Evolutionary conservation across 768 basidiomycete genomes (phyloP).

Genomic region (Exsudoporus frostii): DNA sequence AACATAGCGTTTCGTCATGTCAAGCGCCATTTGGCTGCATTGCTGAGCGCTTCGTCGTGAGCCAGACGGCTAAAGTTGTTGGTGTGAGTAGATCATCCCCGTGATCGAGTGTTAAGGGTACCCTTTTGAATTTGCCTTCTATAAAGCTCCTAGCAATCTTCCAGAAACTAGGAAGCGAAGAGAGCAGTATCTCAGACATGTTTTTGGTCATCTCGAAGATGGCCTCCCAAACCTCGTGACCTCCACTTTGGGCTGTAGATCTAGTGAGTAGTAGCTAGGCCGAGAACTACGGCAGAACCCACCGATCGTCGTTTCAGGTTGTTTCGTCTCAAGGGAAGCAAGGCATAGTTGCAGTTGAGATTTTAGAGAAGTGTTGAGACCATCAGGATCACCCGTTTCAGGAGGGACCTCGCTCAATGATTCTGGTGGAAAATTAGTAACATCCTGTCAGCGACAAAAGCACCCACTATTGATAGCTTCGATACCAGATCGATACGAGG

Average conservation of each 20-base stretch:
- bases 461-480: conserved; percentile 47
- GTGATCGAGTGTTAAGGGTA: conserved; percentile 29
- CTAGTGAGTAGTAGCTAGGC: neutral
- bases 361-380: conserved; percentile 44
- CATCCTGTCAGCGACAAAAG: conserved; percentile 1
- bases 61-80: conserved; percentile 31
- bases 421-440: conserved; percentile 33
- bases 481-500: conserved; percentile 51
- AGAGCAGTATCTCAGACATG: conserved; percentile 79
- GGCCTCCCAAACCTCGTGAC: conserved; percentile 79
- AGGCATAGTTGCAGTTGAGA: conserved; percentile 61
- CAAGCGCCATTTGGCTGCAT: conserved; percentile 82
- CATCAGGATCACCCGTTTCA: conserved; percentile 35
- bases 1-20: conserved; percentile 83
- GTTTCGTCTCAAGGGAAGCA: conserved; percentile 57
- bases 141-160: conserved; percentile 86
- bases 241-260: conserved; percentile 59
- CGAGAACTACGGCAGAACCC: conserved; percentile 8
- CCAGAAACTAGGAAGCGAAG: conserved; percentile 92
- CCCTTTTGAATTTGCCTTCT: conserved; percentile 92
- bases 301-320: conserved; percentile 63
- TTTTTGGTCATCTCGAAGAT: conserved; percentile 77
- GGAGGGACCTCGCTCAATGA: conserved; percentile 41
- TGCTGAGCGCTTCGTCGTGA: conserved; percentile 79
- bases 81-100: neutral